Percentiles rank a stretch among this genome's conserved stretches.
Evolutionary conservation across 1,284 basidiomycete genomes (phyloP).

Genomic region (Austroboletus niveus): DNA sequence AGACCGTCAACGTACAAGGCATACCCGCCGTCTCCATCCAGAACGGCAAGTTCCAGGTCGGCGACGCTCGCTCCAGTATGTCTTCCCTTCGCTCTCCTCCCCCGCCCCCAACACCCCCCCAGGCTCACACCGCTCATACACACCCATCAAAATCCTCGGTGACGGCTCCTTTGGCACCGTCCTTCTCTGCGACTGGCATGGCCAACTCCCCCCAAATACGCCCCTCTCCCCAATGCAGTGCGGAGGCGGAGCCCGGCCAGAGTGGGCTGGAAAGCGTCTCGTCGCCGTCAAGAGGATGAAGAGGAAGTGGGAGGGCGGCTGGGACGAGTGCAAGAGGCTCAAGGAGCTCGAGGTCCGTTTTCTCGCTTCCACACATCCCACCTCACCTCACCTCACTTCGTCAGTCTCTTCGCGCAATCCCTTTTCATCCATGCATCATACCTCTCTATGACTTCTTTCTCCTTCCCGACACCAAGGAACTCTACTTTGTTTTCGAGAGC

Average conservation of each 20-base stretch:
- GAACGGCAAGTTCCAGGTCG: constrained; percentile 65
- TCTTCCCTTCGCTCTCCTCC: constrained; percentile 17
- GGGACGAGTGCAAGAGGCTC: constrained; percentile 93
- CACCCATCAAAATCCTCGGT: constrained; percentile 85
- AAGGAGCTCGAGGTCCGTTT: constrained; percentile 90
- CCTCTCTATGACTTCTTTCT: constrained; percentile 99
- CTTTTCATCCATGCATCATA: constrained; percentile 96
- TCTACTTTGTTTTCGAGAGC: constrained; percentile 99
- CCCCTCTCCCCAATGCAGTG: constrained; percentile 91
- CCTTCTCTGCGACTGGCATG: constrained; percentile 99
- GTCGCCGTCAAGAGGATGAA: constrained; percentile 99
- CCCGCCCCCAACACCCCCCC: constrained; percentile 3
- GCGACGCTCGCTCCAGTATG: constrained; percentile 67
- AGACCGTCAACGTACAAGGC: constrained; percentile 61
- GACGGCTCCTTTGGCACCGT: constrained; percentile 98
- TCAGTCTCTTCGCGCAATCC: constrained; percentile 90
- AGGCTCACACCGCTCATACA: constrained; percentile 61
- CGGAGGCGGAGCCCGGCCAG: constrained; percentile 82
- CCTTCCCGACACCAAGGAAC: constrained; percentile 87
- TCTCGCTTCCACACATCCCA: constrained; percentile 10
- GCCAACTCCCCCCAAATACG: constrained; percentile 85
- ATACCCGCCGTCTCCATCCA: constrained; percentile 72
- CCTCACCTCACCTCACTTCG: constrained; percentile 9
- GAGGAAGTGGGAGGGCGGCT: constrained; percentile 94
- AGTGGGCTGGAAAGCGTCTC: constrained; percentile 92